Conservation (phyloP, 2,329 filamentous ascomycete genomes). For the Fusarium algeriense region DNA sequence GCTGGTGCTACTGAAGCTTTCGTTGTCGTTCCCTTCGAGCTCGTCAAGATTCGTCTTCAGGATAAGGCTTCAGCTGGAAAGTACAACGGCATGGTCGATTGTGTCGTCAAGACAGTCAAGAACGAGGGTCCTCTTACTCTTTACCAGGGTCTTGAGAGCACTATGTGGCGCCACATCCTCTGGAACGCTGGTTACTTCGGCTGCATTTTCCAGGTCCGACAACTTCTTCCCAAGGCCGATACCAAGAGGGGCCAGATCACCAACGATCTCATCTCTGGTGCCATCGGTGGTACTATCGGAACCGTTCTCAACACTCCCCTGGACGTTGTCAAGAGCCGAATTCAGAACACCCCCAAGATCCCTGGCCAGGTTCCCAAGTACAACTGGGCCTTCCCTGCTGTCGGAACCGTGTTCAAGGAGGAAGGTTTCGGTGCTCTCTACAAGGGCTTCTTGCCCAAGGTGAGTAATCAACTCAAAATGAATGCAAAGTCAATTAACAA, state of each 20-base stretch:
- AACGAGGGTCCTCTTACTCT: slow-evolving; percentile 87
- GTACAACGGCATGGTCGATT: slow-evolving; percentile 86
- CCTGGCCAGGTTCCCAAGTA: slow-evolving; percentile 90
- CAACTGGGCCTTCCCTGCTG: slow-evolving; percentile 95
- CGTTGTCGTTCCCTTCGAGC: slow-evolving; percentile 97
- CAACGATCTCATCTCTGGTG: slow-evolving; percentile 89
- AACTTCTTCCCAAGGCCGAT: slow-evolving; percentile 82
- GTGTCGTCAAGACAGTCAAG: slow-evolving; percentile 83
- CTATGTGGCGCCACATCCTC: slow-evolving; percentile 89
- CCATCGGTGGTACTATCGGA: slow-evolving; percentile 87
- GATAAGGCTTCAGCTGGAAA: slow-evolving; percentile 93
- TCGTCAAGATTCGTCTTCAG: slow-evolving; percentile 98
- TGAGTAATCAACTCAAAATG: slow-evolving; percentile 65
- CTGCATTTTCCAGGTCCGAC: slow-evolving; percentile 96
- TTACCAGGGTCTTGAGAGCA: slow-evolving; percentile 97
- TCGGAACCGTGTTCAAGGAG: slow-evolving; percentile 89
- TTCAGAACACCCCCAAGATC: slow-evolving; percentile 91
- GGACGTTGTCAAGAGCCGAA: slow-evolving; percentile 98
- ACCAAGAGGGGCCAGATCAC: slow-evolving; percentile 84
- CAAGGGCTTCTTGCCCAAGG: slow-evolving; percentile 98
- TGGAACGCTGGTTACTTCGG: slow-evolving; percentile 99
- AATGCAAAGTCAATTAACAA: slow-evolving; percentile 2
- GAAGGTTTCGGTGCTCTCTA: slow-evolving; percentile 93
- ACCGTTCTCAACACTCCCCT: slow-evolving; percentile 95
- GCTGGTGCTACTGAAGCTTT: slow-evolving; percentile 96